These are phyloP conservation scores for Pleurotus pulmonarius DNA, from an alignment of 768 basidiomycete genomes.

Conservation along the genomic window DNA sequence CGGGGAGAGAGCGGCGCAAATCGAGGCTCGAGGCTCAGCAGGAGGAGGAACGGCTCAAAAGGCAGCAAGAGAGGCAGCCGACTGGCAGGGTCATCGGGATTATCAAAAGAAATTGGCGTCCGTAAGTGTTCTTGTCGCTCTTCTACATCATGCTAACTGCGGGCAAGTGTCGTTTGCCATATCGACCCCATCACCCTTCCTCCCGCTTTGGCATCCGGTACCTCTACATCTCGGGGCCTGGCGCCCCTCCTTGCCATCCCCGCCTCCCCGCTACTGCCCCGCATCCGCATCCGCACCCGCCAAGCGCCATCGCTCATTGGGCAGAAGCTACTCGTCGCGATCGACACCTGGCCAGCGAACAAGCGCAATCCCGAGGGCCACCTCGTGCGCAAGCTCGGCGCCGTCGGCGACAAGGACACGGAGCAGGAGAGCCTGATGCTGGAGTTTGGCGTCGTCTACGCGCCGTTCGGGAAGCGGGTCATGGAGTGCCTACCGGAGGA, in stretches of 20 bases:
- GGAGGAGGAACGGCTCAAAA: constrained; percentile 24
- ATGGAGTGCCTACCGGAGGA: constrained; percentile 85
- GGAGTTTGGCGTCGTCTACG: constrained; percentile 93
- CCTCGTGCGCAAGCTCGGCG: constrained; percentile 89
- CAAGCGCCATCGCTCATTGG: constrained; percentile 86
- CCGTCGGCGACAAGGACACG: constrained; percentile 91
- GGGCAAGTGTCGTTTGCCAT: constrained; percentile 88
- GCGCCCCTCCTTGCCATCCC: constrained; percentile 96
- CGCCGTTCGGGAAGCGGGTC: constrained; percentile 96
- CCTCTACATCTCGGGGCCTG: constrained; percentile 73
- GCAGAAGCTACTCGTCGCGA: constrained; percentile 94
- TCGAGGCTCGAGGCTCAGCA: constrained; percentile 38
- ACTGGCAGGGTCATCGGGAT: constrained; percentile 91
- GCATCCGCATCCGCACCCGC: constrained; percentile 94
- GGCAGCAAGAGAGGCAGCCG: constrained; percentile 67
- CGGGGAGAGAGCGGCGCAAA: constrained; percentile 29
- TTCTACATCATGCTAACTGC: constrained; percentile 62
- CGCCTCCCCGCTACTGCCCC: constrained; percentile 85
- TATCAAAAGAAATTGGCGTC: constrained; percentile 93
- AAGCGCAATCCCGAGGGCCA: constrained; percentile 96
- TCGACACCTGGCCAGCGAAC: constrained; percentile 80
- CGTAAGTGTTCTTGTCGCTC: constrained; percentile 69
- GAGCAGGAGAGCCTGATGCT: constrained; percentile 91
- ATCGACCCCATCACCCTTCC: constrained; percentile 87
- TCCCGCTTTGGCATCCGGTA: constrained; percentile 90